Evolutionary conservation across 2,329 filamentous ascomycete species (phyloP).

Genomic region (Penicillium polonicum): DNA sequence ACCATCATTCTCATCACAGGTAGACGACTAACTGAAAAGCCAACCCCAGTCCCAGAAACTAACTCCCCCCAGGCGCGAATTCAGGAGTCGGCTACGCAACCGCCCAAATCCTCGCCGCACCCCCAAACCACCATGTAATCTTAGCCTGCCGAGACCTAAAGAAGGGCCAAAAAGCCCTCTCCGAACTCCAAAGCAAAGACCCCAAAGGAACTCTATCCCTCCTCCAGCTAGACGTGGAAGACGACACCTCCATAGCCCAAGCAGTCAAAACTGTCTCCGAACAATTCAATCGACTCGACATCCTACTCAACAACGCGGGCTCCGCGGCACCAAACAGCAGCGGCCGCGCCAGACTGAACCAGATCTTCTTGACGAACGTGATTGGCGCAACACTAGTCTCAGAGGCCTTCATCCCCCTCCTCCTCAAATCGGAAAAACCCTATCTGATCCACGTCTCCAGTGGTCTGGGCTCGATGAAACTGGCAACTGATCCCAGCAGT

Average conservation of each 20-base stretch:
- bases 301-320: slow-evolving; percentile 18
- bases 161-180: slow-evolving; percentile 14
- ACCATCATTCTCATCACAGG: slow-evolving; percentile 14
- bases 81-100: slow-evolving; percentile 24
- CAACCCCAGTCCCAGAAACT: not conserved
- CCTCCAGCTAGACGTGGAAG: slow-evolving; percentile 37
- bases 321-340: not conserved
- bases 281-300: slow-evolving; percentile 20
- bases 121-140: slow-evolving; percentile 19
- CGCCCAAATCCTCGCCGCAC: slow-evolving; percentile 10
- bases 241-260: slow-evolving; percentile 31
- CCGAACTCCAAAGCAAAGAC: slow-evolving; percentile 4
- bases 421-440: slow-evolving; percentile 30
- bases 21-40: not conserved
- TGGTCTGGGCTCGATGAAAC: slow-evolving; percentile 29
- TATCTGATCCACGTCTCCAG: slow-evolving; percentile 39
- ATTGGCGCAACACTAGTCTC: slow-evolving; percentile 34
- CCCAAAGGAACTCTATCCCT: slow-evolving; percentile 33
- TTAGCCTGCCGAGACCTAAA: slow-evolving; percentile 12
- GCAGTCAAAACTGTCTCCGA: slow-evolving; percentile 11
- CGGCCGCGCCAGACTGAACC: slow-evolving; percentile 10
- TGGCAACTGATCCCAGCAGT: slow-evolving; percentile 5
- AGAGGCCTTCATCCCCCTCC: slow-evolving; percentile 32
- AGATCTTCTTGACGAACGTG: slow-evolving; percentile 37
- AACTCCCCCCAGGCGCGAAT: slow-evolving; percentile 18